Conservation (phyloP, 257 asterid genomes). For the Solanum tarapatanum region DNA sequence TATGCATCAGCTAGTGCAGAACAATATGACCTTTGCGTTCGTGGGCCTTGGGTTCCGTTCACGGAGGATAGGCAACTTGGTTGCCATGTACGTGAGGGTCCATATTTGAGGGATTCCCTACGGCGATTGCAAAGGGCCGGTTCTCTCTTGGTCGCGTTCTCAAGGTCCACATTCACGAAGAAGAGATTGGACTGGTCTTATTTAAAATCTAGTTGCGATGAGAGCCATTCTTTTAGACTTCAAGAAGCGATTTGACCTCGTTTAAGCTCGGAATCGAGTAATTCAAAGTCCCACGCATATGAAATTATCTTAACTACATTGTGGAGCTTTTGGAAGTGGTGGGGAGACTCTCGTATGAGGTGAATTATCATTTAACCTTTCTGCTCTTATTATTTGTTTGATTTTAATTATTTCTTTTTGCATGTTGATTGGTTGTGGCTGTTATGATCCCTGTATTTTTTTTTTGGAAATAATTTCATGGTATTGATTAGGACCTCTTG, state of each 20-base stretch:
- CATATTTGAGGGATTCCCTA: not conserved
- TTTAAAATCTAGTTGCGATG: not conserved
- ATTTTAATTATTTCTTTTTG: too few species aligned
- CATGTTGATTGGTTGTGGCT: too few species aligned
- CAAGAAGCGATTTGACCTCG: not conserved
- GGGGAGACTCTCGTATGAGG: not conserved
- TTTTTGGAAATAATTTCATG: too few species aligned
- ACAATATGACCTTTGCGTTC: not conserved
- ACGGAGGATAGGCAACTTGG: rapidly evolving
- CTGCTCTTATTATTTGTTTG: rapidly evolving
- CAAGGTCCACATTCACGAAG: not conserved
- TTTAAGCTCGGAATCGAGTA: not conserved
- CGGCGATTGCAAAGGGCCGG: rapidly evolving
- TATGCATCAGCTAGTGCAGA: not conserved
- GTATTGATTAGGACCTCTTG: too few species aligned
- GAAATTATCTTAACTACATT: too few species aligned
- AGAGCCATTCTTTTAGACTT: too few species aligned
- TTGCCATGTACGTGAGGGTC: not conserved
- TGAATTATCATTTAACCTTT: not conserved
- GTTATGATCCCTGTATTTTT: too few species aligned
- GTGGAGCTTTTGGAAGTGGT: not conserved
- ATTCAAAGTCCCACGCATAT: not conserved
- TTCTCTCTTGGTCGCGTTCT: not conserved
- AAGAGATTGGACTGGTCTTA: not conserved
- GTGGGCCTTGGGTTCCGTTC: not conserved